Evolutionary conservation across 306 rosid genomes (phyloP).

Genomic region (Styphnolobium japonicum): DNA sequence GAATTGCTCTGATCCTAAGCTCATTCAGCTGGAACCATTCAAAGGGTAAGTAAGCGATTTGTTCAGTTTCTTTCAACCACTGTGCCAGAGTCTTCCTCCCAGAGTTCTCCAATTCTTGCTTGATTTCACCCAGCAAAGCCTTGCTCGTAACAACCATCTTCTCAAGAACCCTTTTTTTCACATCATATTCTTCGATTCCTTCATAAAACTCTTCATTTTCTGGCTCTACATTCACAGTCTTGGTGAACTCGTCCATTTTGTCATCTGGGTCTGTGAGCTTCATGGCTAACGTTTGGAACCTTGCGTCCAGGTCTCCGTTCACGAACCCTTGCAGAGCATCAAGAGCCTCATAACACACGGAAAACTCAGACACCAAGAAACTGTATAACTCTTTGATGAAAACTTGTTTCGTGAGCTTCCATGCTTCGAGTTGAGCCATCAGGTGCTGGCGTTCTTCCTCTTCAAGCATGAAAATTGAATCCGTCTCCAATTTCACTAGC

Average conservation of each 20-base stretch:
- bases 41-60: neutral
- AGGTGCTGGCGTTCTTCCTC: neutral
- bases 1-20: neutral
- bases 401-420: neutral
- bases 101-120: neutral
- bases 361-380: neutral
- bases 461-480: neutral
- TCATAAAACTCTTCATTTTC: neutral
- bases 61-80: neutral
- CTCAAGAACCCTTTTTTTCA: neutral
- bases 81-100: neutral
- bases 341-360: neutral
- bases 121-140: neutral
- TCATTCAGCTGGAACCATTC: neutral
- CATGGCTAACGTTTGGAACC: neutral
- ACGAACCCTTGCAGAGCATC: neutral
- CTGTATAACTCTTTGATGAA: neutral
- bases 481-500: neutral
- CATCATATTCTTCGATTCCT: neutral
- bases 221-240: neutral
- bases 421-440: neutral
- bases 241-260: neutral
- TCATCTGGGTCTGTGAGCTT: neutral
- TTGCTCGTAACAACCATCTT: neutral
- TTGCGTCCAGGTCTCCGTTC: neutral